Evolutionary conservation across 164 flowering plant species (phyloP), one percentile per base, ranked within the genome.

Genomic region (Cinnamomum chago): DNA sequence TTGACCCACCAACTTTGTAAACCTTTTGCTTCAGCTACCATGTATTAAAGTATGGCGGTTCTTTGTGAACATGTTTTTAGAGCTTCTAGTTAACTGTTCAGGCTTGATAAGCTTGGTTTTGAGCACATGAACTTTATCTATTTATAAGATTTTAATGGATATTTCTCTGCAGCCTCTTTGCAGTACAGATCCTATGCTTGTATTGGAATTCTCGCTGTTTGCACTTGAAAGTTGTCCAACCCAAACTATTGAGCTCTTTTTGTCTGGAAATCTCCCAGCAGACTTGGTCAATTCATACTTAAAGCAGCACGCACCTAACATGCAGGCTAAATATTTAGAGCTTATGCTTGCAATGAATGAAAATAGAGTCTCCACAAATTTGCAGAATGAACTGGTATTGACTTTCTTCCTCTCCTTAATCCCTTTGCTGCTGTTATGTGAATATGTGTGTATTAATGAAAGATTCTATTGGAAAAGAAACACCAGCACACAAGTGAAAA

Each of bases 331-430:
- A 64, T 96, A 94, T 82, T 77, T 96, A 58, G 99, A 96, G 76
- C 92, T 85, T 67, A 94, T 94, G 98, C 92, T 94, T 73, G 83
- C 91, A 35, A 89, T 90, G 92, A 87, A 92, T 85, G 99, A 94
- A 81, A 84, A 85, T 81, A 88, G 87, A 30, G 84, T 94, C 76
- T 90, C 99, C 50, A 89, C 92, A 55, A 91, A 92, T 80, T 87
- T 96, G 77, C 99, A 96, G 84, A 96, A 92, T 87, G 99, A 96
- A 86, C 90, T 96, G 98, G 99, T 94, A 35, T 58, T 66, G 75
- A 65, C 27, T 67, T 72, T 58, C 77, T n/a, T 76, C 58, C n/a
- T 71, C 50, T 62, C 60, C 58, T 22, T 62, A 55, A 70, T 50
- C 64, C 58, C 20, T 27, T 55, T 51, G 62, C 47, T 25, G 73